Evolutionary conservation across 768 basidiomycete species (phyloP).

Genomic region (Hebeloma cylindrosporum): DNA sequence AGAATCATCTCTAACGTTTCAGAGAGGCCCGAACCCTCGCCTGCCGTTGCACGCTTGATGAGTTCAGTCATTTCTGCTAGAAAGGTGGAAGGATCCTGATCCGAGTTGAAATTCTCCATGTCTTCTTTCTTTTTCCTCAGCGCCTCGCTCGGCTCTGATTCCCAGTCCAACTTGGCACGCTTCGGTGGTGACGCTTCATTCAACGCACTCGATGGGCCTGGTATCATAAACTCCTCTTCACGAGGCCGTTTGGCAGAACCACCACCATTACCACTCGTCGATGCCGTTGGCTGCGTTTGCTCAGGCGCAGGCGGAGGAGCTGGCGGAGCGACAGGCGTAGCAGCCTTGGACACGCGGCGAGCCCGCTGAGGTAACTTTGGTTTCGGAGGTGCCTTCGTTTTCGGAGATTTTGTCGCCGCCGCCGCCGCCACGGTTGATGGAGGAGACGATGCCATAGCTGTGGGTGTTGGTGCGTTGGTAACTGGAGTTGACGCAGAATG

Average conservation of each 20-base stretch:
- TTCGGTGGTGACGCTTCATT: constrained; percentile 71
- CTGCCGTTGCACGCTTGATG: constrained; percentile 49
- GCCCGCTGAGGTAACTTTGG: constrained; percentile 34
- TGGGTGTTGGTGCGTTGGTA: constrained; percentile 52
- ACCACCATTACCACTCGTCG: constrained; percentile 21
- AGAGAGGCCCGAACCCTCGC: constrained; percentile 52
- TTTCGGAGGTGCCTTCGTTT: constrained; percentile 51
- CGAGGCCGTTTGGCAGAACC: constrained; percentile 46
- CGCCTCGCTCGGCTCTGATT: constrained; percentile 54
- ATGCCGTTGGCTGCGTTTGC: constrained; percentile 21
- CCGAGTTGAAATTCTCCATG: constrained; percentile 56
- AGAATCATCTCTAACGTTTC: constrained; percentile 64
- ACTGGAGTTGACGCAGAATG: constrained; percentile 44
- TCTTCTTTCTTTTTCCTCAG: constrained; percentile 42
- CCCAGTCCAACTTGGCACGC: constrained; percentile 71
- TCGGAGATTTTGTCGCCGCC: constrained; percentile 71
- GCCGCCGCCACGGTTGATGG: too few species aligned
- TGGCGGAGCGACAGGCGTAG: constrained; percentile 22
- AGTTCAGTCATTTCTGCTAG: constrained; percentile 65
- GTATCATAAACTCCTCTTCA: constrained; percentile 48
- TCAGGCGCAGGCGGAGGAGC: constrained; percentile 25
- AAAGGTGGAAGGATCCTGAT: constrained; percentile 64
- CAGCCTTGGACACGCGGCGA: constrained; percentile 33
- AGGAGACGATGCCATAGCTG: constrained; percentile 55
- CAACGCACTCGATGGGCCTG: constrained; percentile 28